Base-by-base conservation (phyloP, 2,329 filamentous ascomycete species). In the Exophiala xenobiotica region DNA sequence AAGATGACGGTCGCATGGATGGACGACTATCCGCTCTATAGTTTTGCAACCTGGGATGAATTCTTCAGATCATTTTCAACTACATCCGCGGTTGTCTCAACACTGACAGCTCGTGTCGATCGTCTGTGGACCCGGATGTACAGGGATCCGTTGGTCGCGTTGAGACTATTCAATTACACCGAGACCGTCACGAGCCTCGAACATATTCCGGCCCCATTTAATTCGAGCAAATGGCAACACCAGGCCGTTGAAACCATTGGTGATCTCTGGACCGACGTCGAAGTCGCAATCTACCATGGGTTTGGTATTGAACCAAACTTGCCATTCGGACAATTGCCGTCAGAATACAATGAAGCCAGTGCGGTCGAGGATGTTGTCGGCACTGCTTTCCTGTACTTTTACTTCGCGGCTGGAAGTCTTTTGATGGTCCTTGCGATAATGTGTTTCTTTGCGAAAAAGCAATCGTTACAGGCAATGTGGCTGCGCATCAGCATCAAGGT, bases 251-350 rank as follows among this genome's bases (percentile, higher is more conserved):
- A 6, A 9, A 27, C 19, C 18, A 38, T 46, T 16, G 9, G 11
- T 6, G 26, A 37, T 4, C 18, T 51, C 8, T 51, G 23, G 20
- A 37, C 8, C 16, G 41, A 18, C 5, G 29, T 45, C 6, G 26
- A 45, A 4, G 9, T 33, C 19, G 18, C 33, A 5, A 45, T 51
- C 22, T 45, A 24, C 40, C 8, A 42, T 7, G 12, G 14, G 6
- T 51, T 38, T 16, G 48, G 40, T 12, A 19, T 51, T 9, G 40
- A 39, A 33, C 29, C 29, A 11, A 11, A 33, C 16, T 12, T 33
- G 11, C 29, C 29, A 4, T 12, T 33, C 16, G 29, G 29, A 12
- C 29, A 33, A 14, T 33, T 14, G 9, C 16, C 11, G 29, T 8
- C 29, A 14, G 9, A 12, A 11, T 4, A 33, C 11, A 14, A 33